Base-by-base conservation (phyloP, 2,329 filamentous ascomycete genomes). In the Ceratocystis lukuohia region DNA sequence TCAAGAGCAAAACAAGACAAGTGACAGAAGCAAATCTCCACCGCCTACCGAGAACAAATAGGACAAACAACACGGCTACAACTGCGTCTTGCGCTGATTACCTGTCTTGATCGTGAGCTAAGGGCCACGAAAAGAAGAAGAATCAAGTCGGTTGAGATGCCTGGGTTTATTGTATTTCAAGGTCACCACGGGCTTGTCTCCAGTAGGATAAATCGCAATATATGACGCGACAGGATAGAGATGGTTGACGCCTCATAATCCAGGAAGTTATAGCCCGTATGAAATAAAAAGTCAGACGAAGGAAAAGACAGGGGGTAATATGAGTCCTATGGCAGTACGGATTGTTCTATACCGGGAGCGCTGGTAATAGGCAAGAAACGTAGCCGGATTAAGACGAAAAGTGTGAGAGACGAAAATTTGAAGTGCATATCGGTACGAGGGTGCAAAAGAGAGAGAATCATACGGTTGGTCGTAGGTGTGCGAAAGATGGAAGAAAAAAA, bases 91-190 rank as follows among this genome's bases (percentile, higher is more conserved):
- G 30, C n/a, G 15, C 53, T 30, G 53, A 20, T 41, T 41, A 4
- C 22, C 20, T 56, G 25, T 56, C 25, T 25, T 12, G 50, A 20
- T n/a, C 46, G 0, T 48, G 46, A 25, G 25, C 25, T 30, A 25
- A 41, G 62, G 53, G 41, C 57, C 15, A 68, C 64, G 50, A 61
- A 57, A 46, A 41, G 17, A 65, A n/a, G 41, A 41, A 50, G n/a
- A 57, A 67, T 64, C n/a, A 20, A 64, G 15, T n/a, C 15, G 44
- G 22, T 30, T 20, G 45, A 33, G 20, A 64, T 41, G 33, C 20
- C 45, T 28, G 12, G 5, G 37, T 25, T 3, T 56, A 17, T 20
- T 56, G 12, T 22, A 41, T 17, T 28, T 15, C 37, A 41, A 41
- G 37, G 37, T 41, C 37, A 41, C 8, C 17, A 20, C 7, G 48